Evolutionary conservation across 495 filamentous ascomycete genomes (phyloP), one percentile per base, ranked within the genome.

Genomic region (Penicillium canariense): DNA sequence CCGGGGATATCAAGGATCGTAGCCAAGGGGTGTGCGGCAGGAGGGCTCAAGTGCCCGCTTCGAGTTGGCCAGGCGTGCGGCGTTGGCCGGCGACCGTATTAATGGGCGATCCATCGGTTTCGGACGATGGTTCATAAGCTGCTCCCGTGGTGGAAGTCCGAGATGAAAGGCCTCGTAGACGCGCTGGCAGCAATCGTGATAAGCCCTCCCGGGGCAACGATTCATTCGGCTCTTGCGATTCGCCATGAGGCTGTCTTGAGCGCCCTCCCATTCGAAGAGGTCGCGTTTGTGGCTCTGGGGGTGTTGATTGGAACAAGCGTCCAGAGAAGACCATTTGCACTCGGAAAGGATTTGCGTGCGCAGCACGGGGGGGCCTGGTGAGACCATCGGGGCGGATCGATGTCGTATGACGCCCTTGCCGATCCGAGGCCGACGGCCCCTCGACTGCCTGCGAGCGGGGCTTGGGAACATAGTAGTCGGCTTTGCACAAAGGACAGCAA

Each of bases 401-500:
- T 3, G 12, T 44, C 7, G 36, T 42, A 38, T 52, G 59, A 44
- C 52, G 59, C 22, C 56, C 65, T 26, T 58, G 55, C 1, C 62
- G 65, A 36, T 65, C 61, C 17, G 47, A 32, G 23, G 27, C 28
- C 8, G 59, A 39, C 12, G 47, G 18, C 22, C 46, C 40, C 31
- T 68, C 65, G 6, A 52, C 43, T 34, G 34, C 50, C 25, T 65
- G 59, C 12, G 59, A 25, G 75, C 88, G 87, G 17, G 89, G 88
- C 66, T 96, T 96, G 0, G 91, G 91, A 31, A 89, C 83, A 68
- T 95, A 97, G 70, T 97, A 98, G 58, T 97, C 91, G 11, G 90
- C 86, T 74, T 99, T 99, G 77, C 94, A 97, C 39, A 97, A 83
- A 45, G 95, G 95, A 69, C 95, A 99, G 70, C 94, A 96, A 11